phyloP scores from a whole-genome alignment of 2,329 filamentous ascomycete species.

The Chaetomium globosum region DNA sequence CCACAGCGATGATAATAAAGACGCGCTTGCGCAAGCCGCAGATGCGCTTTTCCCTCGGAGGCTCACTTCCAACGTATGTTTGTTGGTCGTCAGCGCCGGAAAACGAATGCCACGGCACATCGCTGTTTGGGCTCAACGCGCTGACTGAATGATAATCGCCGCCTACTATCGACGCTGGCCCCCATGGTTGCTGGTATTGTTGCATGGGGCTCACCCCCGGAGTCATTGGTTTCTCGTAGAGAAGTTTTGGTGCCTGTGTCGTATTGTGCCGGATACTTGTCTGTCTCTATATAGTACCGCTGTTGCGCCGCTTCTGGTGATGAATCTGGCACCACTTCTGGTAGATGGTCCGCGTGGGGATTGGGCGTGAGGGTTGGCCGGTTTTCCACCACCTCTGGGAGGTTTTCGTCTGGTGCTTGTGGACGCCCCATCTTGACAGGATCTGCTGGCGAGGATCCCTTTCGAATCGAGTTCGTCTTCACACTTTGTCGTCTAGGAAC shows the following conservation, averaged over 20 bases:
- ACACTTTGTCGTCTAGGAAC: neutral
- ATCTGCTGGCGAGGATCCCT: neutral
- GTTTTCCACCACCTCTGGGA: constrained; percentile 36
- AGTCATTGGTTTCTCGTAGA: constrained; percentile 10
- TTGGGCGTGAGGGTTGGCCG: neutral
- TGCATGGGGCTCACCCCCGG: neutral
- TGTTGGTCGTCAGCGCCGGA: constrained; percentile 16
- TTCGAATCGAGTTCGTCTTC: neutral
- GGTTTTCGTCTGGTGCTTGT: constrained; percentile 31
- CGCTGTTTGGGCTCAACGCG: constrained; percentile 26
- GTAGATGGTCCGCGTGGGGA: neutral
- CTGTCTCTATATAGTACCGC: constrained; percentile 23
- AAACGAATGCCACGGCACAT: constrained; percentile 33
- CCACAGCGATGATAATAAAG: constrained; percentile 33
- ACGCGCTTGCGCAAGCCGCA: constrained; percentile 34
- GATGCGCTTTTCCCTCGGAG: constrained; percentile 27
- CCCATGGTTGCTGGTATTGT: constrained; percentile 18
- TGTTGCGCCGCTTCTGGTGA: constrained; percentile 31
- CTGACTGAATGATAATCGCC: constrained; percentile 5
- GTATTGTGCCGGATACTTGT: constrained; percentile 35
- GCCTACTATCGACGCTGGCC: neutral
- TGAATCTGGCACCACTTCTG: constrained; percentile 30
- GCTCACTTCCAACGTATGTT: constrained; percentile 20
- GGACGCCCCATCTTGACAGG: constrained; percentile 26
- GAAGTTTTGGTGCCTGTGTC: constrained; percentile 34